Evolutionary conservation across 116 monocot genomes (phyloP).

Genomic region (Zostera marina): DNA sequence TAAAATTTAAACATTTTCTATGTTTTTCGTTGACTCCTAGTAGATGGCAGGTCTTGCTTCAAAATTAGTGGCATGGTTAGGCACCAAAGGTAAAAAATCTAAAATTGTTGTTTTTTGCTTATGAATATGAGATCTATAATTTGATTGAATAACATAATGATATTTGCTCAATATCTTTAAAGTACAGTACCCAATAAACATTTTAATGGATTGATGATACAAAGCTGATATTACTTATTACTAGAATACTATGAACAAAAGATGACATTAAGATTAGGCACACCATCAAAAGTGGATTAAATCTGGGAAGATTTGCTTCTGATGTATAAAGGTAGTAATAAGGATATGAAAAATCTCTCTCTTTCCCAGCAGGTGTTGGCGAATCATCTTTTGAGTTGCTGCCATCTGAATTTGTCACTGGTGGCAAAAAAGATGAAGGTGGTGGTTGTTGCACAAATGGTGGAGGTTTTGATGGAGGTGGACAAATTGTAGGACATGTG

Average conservation of each 20-base stretch:
- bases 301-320: background rate
- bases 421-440: background rate
- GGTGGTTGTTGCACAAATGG: background rate
- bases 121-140: background rate
- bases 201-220: background rate
- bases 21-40: background rate
- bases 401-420: background rate
- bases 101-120: background rate
- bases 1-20: background rate
- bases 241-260: background rate
- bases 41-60: slow-evolving; percentile 6
- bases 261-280: background rate
- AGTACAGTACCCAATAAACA: background rate
- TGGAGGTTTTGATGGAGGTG: background rate
- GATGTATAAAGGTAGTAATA: slow-evolving; percentile 12
- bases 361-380: background rate
- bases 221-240: background rate
- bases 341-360: slow-evolving; percentile 4
- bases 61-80: background rate
- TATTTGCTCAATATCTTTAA: background rate
- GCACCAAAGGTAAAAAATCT: background rate
- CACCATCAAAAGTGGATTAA: background rate
- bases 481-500: slow-evolving; percentile 5
- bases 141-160: background rate
- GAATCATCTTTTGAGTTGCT: background rate